These are phyloP conservation scores for Tricladium varicosporioides DNA, from an alignment of 2,329 filamentous ascomycete species.

Conservation along the genomic window DNA sequence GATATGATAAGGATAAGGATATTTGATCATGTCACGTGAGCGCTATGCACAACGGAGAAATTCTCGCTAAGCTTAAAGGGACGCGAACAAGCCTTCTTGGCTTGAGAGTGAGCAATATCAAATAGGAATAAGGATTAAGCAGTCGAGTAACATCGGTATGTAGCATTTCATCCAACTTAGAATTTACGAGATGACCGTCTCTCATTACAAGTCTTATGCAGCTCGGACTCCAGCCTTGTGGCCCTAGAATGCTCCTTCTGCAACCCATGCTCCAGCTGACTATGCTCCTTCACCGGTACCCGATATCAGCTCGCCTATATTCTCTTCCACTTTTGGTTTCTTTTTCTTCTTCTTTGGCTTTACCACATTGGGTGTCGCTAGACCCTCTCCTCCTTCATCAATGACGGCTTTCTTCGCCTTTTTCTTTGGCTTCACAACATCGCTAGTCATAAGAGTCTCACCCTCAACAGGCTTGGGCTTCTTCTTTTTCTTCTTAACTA, in stretches of 20 bases:
- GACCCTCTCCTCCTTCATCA: constrained; percentile 23
- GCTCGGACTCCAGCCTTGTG: background rate
- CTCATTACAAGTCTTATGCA: background rate
- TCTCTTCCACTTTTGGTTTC: constrained; percentile 25
- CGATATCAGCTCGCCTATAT: background rate
- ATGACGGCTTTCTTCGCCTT: constrained; percentile 38
- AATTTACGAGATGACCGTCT: too few species aligned
- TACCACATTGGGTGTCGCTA: constrained; percentile 16
- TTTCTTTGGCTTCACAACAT: constrained; percentile 38
- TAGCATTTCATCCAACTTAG: too few species aligned
- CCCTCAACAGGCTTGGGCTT: constrained; percentile 31
- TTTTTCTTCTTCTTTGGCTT: constrained; percentile 48
- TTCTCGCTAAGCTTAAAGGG: too few species aligned
- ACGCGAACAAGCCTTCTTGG: too few species aligned
- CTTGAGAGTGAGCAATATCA: too few species aligned
- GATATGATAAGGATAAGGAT: constrained; percentile 9
- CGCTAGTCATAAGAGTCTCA: constrained; percentile 16
- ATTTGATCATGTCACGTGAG: too few species aligned
- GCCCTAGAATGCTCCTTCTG: constrained; percentile 7
- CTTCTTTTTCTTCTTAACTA: constrained; percentile 65
- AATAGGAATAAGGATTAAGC: too few species aligned
- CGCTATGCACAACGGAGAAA: too few species aligned
- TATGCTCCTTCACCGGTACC: constrained; percentile 2
- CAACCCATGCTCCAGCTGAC: background rate
- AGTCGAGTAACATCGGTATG: too few species aligned